Base-by-base conservation (phyloP, 2,329 filamentous ascomycete genomes). In the Blastomyces silverae region DNA sequence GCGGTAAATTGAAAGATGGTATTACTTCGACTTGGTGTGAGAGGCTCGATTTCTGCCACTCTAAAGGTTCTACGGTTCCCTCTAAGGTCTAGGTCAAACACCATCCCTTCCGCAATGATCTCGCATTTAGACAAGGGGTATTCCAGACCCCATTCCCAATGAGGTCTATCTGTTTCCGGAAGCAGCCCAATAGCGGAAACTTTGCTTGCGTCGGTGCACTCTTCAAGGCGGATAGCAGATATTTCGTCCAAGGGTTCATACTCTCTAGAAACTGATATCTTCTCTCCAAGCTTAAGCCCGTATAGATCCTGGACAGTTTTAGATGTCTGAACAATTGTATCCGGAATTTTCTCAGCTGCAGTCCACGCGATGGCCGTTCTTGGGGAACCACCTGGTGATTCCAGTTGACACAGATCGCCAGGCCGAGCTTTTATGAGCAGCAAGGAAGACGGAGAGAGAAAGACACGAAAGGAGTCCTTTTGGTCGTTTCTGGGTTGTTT, bases 251-350 rank as follows among this genome's bases (percentile, higher is more conserved):
- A 75, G 1, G 78, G 70, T 1, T 76, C 78, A 8, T 81, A 81
- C 11, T 83, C 81, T 67, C 78, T 82, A 1, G 82, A 79, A 31
- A 92, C 83, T 8, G 82, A 81, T 59, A 95, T 80, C 61, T 86
- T 83, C 60, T 92, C 89, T 20, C 86, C 87, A 3, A 94, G 80
- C 66, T 88, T 88, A 70, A 96, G 84, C 0, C 85, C 85, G 69
- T 89, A 89, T 7, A 85, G 83, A 46, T 89, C 87, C 67, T 90
- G 88, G 63, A 95, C 85, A 6, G 85, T 81, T 67, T 90, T 87
- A 28, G 90, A 87, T 79, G 90, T 85, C 80, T 92, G 83, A 61
- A 89, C 80, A 64, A 91, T 82, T 67, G 87, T 84, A 69, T 85
- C 85, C 71, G 87, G 84, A 69, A 91, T 79, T 70, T 87, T 86